phyloP scores from a whole-genome alignment of 495 filamentous ascomycete species.

The Achaetomiella virescens region DNA sequence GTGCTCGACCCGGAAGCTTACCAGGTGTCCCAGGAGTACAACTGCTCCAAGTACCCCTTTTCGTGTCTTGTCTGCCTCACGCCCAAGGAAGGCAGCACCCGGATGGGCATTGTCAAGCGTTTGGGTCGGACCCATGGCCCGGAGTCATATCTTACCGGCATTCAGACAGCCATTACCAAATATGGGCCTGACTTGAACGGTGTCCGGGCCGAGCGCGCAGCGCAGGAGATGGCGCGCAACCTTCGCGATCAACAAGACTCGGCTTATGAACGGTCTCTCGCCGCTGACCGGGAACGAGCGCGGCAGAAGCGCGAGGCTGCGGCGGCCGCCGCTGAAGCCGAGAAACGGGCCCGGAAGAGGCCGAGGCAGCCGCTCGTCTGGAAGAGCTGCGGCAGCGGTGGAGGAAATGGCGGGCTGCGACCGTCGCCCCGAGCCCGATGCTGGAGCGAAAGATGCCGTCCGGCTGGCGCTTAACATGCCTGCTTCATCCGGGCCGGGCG shows the following conservation, averaged over 20 bases:
- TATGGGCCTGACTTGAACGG: constrained; percentile 63
- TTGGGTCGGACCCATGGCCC: constrained; percentile 63
- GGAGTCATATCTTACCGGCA: constrained; percentile 59
- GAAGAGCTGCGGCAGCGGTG: constrained; percentile 60
- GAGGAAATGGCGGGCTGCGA: constrained; percentile 70
- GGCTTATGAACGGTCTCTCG: constrained; percentile 86
- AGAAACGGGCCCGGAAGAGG: constrained; percentile 50
- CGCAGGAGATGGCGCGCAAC: constrained; percentile 69
- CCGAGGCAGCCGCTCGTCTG: constrained; percentile 54
- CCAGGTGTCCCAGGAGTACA: constrained; percentile 75
- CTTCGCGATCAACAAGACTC: constrained; percentile 79
- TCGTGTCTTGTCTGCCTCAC: constrained; percentile 78
- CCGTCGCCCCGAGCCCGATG: constrained; percentile 62
- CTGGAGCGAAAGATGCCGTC: constrained; percentile 61
- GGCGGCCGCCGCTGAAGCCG: constrained; percentile 55
- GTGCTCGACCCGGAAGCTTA: constrained; percentile 90
- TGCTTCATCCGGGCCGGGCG: constrained; percentile 52
- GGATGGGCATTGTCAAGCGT: constrained; percentile 80
- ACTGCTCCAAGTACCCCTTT: constrained; percentile 86
- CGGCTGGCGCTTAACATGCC: constrained; percentile 76
- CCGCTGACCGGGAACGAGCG: constrained; percentile 77
- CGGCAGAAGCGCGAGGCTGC: constrained; percentile 68
- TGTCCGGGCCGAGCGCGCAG: constrained; percentile 60
- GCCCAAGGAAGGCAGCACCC: constrained; percentile 66
- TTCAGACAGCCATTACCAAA: constrained; percentile 62